Conservation (phyloP, 257 asterid genomes). For the Solanum virginianum region DNA sequence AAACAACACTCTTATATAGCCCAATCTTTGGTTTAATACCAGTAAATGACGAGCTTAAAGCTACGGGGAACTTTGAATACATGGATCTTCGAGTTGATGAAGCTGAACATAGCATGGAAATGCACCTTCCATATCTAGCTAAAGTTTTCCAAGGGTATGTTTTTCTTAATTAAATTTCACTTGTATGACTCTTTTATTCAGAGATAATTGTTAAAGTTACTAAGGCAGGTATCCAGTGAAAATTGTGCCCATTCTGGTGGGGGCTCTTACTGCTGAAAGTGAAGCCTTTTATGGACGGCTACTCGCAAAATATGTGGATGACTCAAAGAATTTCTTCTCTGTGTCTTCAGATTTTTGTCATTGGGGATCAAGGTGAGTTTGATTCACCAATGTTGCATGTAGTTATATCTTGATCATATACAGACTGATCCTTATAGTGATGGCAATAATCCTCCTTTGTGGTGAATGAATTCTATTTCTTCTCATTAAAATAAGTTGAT, state of each 20-base stretch:
- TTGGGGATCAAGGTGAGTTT: conserved; percentile 84
- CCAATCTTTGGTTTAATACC: conserved; percentile 4
- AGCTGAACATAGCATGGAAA: conserved; percentile 99
- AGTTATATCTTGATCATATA: neutral
- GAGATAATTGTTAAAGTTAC: conserved; percentile 10
- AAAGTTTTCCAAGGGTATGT: conserved; percentile 84
- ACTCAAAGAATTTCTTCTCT: conserved; percentile 87
- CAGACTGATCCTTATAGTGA: neutral
- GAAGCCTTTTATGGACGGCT: conserved; percentile 71
- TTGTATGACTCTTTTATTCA: neutral
- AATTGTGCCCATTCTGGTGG: conserved; percentile 92
- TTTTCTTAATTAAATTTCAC: neutral
- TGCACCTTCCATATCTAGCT: conserved; percentile 96
- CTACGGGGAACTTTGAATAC: conserved; percentile 75
- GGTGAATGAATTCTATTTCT: neutral
- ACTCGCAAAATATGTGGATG: conserved; percentile 80
- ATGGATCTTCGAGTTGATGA: conserved; percentile 93
- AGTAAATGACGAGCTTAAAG: conserved; percentile 83
- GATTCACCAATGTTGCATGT: neutral
- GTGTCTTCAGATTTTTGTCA: conserved; percentile 98
- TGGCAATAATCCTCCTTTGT: neutral
- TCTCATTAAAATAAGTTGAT: neutral
- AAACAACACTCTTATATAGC: neutral
- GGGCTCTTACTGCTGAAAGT: conserved; percentile 69
- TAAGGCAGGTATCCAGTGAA: conserved; percentile 54